Base-by-base conservation (phyloP, 108 stramenopile genomes). In the Cyclotella atomus region DNA sequence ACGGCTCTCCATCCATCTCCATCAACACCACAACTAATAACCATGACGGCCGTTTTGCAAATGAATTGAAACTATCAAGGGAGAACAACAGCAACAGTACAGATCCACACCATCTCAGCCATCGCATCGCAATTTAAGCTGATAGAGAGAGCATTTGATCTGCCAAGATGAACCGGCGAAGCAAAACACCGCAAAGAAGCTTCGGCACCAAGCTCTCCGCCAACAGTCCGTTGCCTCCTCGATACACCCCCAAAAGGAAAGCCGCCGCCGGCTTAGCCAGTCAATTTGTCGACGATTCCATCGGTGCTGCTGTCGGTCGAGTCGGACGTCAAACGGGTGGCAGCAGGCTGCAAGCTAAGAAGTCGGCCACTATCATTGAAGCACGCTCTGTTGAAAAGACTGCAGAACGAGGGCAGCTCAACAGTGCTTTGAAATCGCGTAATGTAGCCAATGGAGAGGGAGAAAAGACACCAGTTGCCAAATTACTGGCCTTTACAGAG, bases 161-260 rank as follows among this genome's bases (percentile, higher is more conserved):
- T n/a, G n/a, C n/a, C n/a, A 41, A 43, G 24, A 61, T 61, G 60
- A 61, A 61, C 43, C 60, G 60, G 7, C 60, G 24, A 21, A 41
- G 19, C 36, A 61, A 10, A 8, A 32, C 30, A 59, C 3, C 57
- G 28, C 70, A 17, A 20, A 61, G 71, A 53, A 38, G 32, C 27
- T 73, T 73, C 38, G 71, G 71, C 20, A 73, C 52, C 61, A 52
- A 63, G 28, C 50, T 73, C 14, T 73, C 71, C n/a, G 62, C 49
- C 21, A 73, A 73, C 35, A 64, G 33, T 38, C 71, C 71, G 21
- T 35, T 63, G n/a, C 62, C 53, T 21, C 36, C 20, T 38, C 60
- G 41, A 44, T 61, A 47, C 28, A 30, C 12, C 29, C 20, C 64
- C 23, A 49, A 49, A 19, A 28, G 20, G 6, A 27, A 49, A 20